Base-by-base conservation (phyloP, 768 basidiomycete species). In the Rhizopogon salebrosus region DNA sequence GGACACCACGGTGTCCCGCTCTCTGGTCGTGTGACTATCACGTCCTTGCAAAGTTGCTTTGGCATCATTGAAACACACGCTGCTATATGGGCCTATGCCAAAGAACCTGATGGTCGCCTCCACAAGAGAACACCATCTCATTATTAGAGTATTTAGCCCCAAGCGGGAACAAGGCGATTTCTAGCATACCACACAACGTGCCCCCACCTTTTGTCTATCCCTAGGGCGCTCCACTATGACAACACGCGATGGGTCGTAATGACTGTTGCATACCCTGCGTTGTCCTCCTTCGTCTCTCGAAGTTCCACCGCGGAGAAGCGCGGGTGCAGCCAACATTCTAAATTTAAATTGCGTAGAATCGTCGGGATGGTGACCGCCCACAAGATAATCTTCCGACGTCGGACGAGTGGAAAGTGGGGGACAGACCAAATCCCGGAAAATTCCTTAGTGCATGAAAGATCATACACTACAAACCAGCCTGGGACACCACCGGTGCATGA, bases 11-110 rank as follows among this genome's bases (percentile, higher is more conserved):
- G 80, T 57, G 65, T 77, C 2, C 53, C 65, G 8, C 86, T 86
- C 64, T 67, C 77, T 48, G 81, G 82, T 8, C 89, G 73, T 36
- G 87, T 89, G 1, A 27, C 74, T 98, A 20, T n/a, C n/a, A n/a
- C 82, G 94, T 10, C 71, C 97, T 51, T 79, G 86, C 50, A 98
- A 98, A 66, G 58, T 66, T 13, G 50, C 61, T 16, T 8, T 11
- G 11, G 42, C 6, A 13, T n/a, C 42, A 45, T 29, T 7, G 18
- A 18, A 31, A 7, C 1, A 9, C 13, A 22, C 20, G 45, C 2
- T 34, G 14, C 20, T 46, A 14, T 13, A 34, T 46, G 13, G n/a
- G n/a, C 22, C 8, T 3, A 34, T 9, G 14, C 31, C 16, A 20
- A 23, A 34, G 45, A 46, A 34, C 31, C 45, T 34, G 45, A 62